Percentiles rank a stretch among this genome's conserved stretches.
These are phyloP conservation scores for Termitomyces sp. DNA, from an alignment of 768 basidiomycete species.

Conservation along the genomic window DNA sequence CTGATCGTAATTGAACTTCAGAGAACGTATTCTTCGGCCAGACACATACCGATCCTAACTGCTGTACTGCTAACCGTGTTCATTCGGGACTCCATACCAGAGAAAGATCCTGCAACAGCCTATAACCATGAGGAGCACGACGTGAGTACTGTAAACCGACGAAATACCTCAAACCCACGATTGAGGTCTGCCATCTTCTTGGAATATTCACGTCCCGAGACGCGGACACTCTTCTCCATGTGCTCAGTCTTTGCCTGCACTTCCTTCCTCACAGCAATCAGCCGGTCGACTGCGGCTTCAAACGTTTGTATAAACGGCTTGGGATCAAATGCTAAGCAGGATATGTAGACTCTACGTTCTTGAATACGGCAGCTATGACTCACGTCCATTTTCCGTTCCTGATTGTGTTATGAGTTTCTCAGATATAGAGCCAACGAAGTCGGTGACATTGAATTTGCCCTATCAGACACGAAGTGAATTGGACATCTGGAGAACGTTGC, in stretches of 20 bases:
- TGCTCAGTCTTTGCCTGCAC: constrained; percentile 87
- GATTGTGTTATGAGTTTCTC: constrained; percentile 87
- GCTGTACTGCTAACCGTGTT: constrained; percentile 92
- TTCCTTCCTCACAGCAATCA: constrained; percentile 84
- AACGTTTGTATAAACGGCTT: constrained; percentile 91
- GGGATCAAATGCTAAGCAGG: constrained; percentile 77
- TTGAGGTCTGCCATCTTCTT: constrained; percentile 92
- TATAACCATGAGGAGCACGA: constrained; percentile 25
- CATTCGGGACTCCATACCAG: constrained; percentile 86
- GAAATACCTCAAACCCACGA: constrained; percentile 81
- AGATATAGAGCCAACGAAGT: constrained; percentile 79
- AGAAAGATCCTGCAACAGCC: constrained; percentile 85
- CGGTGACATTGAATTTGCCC: constrained; percentile 91
- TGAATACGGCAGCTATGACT: constrained; percentile 12
- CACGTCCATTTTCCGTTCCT: constrained; percentile 78
- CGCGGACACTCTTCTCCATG: constrained; percentile 86
- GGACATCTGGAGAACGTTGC: neutral
- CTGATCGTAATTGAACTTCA: constrained; percentile 31
- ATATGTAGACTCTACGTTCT: constrained; percentile 3
- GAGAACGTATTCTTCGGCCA: neutral
- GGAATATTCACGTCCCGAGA: constrained; percentile 90
- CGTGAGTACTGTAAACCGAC: neutral
- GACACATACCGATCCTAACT: constrained; percentile 75
- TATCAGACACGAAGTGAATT: constrained; percentile 21
- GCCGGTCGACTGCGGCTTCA: constrained; percentile 83